Conservation (phyloP, 257 asterid genomes). For the Prunella vulgaris region DNA sequence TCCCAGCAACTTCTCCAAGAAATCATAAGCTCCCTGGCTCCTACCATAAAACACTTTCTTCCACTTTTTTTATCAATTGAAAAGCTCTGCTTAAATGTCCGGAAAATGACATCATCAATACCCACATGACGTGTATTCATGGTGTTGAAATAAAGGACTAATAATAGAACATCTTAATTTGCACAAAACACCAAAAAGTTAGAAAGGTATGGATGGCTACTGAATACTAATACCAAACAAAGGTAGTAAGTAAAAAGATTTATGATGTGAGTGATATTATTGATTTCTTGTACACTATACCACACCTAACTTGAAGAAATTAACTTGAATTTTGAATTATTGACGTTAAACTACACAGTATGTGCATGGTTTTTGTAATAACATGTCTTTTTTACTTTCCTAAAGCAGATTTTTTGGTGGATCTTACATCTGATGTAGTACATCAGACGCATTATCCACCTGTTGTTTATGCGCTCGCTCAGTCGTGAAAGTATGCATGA, state of each 20-base stretch:
- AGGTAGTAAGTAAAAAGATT: neutral
- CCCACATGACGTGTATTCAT: neutral
- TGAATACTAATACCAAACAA: neutral
- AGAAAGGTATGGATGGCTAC: neutral
- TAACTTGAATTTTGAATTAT: conserved; percentile 8
- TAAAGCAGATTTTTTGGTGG: neutral
- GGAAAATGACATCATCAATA: neutral
- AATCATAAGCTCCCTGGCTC: conserved; percentile 47
- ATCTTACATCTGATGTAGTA: neutral
- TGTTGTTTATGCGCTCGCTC: neutral
- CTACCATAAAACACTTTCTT: conserved; percentile 45
- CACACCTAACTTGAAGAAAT: conserved; percentile 16
- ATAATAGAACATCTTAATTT: neutral
- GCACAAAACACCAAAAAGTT: neutral
- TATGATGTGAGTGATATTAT: neutral
- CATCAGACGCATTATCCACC: neutral
- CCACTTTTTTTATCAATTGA: conserved; percentile 36
- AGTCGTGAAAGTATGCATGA: too few species aligned
- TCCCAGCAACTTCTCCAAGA: conserved; percentile 57
- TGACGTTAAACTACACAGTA: neutral
- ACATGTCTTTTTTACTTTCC: neutral
- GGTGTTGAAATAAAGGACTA: neutral
- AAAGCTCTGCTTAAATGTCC: conserved; percentile 36
- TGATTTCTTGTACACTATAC: neutral
- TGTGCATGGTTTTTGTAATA: neutral